Evolutionary conservation across 257 asterid genomes (phyloP).

Genomic region (Solanum piurae): DNA sequence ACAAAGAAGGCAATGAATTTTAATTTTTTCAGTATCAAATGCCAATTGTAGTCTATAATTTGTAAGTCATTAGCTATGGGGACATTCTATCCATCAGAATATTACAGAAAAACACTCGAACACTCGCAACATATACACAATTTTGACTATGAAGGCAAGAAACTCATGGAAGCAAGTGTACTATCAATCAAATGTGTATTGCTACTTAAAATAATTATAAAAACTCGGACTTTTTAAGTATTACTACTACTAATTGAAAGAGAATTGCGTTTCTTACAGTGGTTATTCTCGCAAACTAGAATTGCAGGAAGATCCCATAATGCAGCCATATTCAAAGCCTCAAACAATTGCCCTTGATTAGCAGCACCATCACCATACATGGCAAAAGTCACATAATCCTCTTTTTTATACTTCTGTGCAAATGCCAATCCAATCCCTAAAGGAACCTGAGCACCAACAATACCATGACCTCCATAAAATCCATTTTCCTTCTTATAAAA

Average conservation of each 20-base stretch:
- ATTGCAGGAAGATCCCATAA: constrained; percentile 96
- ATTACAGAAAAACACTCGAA: not conserved
- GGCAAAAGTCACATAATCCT: constrained; percentile 69
- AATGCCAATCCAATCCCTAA: constrained; percentile 86
- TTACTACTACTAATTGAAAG: not conserved
- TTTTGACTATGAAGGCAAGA: not conserved
- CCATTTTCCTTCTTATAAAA: constrained; percentile 77
- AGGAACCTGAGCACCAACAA: constrained; percentile 94
- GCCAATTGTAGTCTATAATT: not conserved
- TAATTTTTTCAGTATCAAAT: not conserved
- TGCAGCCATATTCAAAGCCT: constrained; percentile 96
- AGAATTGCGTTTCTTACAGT: constrained; percentile 49
- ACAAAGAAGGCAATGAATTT: not conserved
- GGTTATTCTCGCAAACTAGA: constrained; percentile 95
- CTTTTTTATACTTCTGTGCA: constrained; percentile 89
- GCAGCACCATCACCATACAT: constrained; percentile 98
- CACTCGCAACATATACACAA: not conserved
- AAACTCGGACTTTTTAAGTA: not conserved
- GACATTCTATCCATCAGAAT: not conserved
- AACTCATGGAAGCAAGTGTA: not conserved
- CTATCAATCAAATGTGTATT: not conserved
- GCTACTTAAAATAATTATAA: not conserved
- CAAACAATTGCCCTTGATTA: constrained; percentile 93
- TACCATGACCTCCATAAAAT: constrained; percentile 95
- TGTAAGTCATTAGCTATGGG: not conserved